Base-by-base conservation (phyloP, 352 stramenopile species). In the Achlya hypogyna region DNA sequence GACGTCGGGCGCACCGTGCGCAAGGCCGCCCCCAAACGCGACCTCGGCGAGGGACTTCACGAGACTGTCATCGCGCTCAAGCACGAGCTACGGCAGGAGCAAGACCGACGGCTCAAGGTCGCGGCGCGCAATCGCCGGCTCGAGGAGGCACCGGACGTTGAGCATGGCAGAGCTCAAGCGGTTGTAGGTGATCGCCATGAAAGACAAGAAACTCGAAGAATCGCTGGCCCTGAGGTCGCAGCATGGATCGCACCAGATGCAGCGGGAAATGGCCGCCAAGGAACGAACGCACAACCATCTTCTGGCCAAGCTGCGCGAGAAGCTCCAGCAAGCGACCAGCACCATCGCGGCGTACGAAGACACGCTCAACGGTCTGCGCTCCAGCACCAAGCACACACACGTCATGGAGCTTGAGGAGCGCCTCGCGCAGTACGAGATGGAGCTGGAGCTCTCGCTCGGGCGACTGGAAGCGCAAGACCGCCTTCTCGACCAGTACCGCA, bases 171-270 rank as follows among this genome's bases (percentile, higher is more conserved):
- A 45, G 2, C 6, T 45, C 29, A 6, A 0, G 6, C 9, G 14
- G 9, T 58, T 6, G 14, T 60, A 67, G 60, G 60, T 67, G 12
- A 49, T 67, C 2, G 60, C 60, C n/a, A 67, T 67, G 60, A 67
- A 67, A 27, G 60, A 67, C 45, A 67, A 67, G 27, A 67, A 67
- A 34, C 43, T 67, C 32, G 60, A 67, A 42, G 60, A 67, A 35
- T 42, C 60, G 4, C 22, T 67, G 27, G 40, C 60, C 4, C n/a
- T 67, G 42, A 29, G 49, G 9, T 25, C 60, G 18, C 40, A 59
- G 27, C 45, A 60, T 27, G 47, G 60, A n/a, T 47, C 60, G 51
- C 51, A 67, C 42, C 51, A 67, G n/a, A 58, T 49, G 29, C 60
- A 67, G 43, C 45, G 60, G 16, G 60, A 67, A 5, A 10, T 47